Evolutionary conservation across 1,284 basidiomycete species (phyloP).

Genomic region (Rhodotorula mucilaginosa): DNA sequence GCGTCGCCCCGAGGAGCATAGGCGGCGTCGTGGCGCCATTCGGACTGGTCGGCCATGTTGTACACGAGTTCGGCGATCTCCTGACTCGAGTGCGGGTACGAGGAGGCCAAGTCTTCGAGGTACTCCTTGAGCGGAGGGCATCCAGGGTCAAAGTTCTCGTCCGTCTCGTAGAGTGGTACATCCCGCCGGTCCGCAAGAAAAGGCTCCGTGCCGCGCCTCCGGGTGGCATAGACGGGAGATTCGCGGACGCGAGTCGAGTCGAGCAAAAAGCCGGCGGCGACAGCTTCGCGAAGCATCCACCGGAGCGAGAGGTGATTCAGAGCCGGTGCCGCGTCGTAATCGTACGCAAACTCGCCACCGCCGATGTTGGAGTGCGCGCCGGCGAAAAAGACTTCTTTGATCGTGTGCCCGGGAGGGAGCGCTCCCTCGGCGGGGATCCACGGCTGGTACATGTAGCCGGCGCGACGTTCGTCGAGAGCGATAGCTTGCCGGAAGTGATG

Average conservation of each 20-base stretch:
- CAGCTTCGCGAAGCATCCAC: constrained; percentile 32
- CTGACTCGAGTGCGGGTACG: neutral
- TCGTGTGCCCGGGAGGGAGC: neutral
- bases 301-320: constrained; percentile 22
- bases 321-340: constrained; percentile 4
- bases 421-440: constrained; percentile 41
- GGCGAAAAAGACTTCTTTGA: constrained; percentile 27
- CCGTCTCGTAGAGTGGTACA: neutral
- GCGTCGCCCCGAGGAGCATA: constrained; percentile 21
- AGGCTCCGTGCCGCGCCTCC: neutral
- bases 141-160: neutral
- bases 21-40: constrained; percentile 5
- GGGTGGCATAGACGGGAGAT: constrained; percentile 11
- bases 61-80: constrained; percentile 10
- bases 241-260: neutral
- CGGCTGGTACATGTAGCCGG: constrained; percentile 60
- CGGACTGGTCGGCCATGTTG: constrained; percentile 7
- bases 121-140: neutral
- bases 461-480: constrained; percentile 64
- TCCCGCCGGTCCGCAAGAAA: constrained; percentile 1
- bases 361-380: constrained; percentile 26
- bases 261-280: constrained; percentile 23
- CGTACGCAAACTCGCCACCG: constrained; percentile 23
- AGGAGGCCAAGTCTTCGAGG: neutral
- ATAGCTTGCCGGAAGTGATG: constrained; percentile 65